A percentile compares a stretch with the other conserved stretches of the same genome.
These are phyloP conservation scores for Russula sp. DNA, from an alignment of 768 basidiomycete genomes.

Conservation along the genomic window DNA sequence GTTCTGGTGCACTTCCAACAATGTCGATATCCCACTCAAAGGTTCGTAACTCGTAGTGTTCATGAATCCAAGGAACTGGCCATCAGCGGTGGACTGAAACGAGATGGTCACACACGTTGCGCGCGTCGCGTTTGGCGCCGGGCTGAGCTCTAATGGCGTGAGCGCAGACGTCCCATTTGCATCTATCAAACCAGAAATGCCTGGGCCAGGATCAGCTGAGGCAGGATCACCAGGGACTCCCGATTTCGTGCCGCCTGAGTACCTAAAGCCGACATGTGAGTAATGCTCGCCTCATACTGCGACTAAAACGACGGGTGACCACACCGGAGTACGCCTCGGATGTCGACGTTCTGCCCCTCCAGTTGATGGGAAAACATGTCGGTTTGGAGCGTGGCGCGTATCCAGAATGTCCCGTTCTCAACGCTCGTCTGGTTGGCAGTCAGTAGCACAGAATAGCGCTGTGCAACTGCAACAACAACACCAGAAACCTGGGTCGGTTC, in stretches of 20 bases:
- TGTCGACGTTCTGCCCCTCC: slow-evolving; percentile 26
- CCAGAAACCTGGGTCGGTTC: slow-evolving; percentile 41
- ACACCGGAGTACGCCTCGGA: slow-evolving; percentile 23
- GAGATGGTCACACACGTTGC: slow-evolving; percentile 6
- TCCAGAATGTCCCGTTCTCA: slow-evolving; percentile 40
- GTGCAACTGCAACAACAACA: slow-evolving; percentile 45
- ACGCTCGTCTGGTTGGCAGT: slow-evolving; percentile 41
- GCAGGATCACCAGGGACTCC: slow-evolving; percentile 18
- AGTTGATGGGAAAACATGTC: slow-evolving; percentile 36
- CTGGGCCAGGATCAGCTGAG: slow-evolving; percentile 26
- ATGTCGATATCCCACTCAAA: slow-evolving; percentile 17
- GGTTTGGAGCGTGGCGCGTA: slow-evolving; percentile 42
- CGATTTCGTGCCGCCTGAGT: slow-evolving; percentile 16
- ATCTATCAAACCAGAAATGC: background rate
- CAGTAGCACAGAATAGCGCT: slow-evolving; percentile 51
- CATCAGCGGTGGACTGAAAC: slow-evolving; percentile 19
- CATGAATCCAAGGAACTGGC: slow-evolving; percentile 25
- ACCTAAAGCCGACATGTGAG: background rate
- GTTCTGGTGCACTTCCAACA: slow-evolving; percentile 16
- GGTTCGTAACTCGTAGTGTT: slow-evolving; percentile 27
- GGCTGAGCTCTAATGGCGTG: slow-evolving; percentile 5
- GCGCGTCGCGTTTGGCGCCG: slow-evolving; percentile 15
- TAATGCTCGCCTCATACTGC: no score
- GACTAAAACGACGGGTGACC: background rate
- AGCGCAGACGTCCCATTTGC: slow-evolving; percentile 22